Evolutionary conservation across 2,329 filamentous ascomycete genomes (phyloP).

Genomic region (Berkeleyomyces rouxiae): DNA sequence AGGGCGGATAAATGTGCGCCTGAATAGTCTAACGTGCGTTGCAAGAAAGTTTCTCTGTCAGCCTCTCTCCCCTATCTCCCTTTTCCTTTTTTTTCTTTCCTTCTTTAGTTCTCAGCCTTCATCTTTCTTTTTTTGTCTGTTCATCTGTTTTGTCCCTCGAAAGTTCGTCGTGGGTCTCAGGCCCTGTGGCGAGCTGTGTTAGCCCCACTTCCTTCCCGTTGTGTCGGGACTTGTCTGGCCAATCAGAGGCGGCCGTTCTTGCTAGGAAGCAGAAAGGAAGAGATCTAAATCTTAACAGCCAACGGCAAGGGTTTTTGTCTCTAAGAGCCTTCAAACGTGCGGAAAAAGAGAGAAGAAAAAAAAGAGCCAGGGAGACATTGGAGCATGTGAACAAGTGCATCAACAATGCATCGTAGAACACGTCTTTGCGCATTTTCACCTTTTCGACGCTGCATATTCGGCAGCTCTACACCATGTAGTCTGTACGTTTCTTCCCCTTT

Average conservation of each 20-base stretch:
- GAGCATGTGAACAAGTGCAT: too few relatives aligned
- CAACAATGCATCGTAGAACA: too few relatives aligned
- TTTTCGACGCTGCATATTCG: too few relatives aligned
- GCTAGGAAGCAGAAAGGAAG: neutral
- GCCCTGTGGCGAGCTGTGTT: neutral
- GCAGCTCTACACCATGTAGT: too few relatives aligned
- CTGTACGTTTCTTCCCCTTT: too few relatives aligned
- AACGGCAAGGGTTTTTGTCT: neutral
- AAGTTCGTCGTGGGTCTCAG: neutral
- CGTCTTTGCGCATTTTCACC: too few relatives aligned
- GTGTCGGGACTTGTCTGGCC: slow-evolving; percentile 1
- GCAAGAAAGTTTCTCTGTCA: neutral
- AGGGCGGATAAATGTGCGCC: neutral
- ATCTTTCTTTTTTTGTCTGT: neutral
- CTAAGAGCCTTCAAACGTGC: neutral
- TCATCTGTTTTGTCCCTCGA: neutral
- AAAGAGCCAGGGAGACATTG: neutral
- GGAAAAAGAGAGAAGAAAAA: neutral
- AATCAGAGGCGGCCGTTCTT: slow-evolving; percentile 3
- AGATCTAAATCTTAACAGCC: neutral
- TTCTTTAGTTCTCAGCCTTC: neutral
- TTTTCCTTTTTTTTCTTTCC: neutral
- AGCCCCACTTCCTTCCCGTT: slow-evolving; percentile 4
- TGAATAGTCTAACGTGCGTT: neutral
- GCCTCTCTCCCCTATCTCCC: neutral